Conservation (phyloP, 2,329 filamentous ascomycete genomes). For the Pseudocercospora crystallina region DNA sequence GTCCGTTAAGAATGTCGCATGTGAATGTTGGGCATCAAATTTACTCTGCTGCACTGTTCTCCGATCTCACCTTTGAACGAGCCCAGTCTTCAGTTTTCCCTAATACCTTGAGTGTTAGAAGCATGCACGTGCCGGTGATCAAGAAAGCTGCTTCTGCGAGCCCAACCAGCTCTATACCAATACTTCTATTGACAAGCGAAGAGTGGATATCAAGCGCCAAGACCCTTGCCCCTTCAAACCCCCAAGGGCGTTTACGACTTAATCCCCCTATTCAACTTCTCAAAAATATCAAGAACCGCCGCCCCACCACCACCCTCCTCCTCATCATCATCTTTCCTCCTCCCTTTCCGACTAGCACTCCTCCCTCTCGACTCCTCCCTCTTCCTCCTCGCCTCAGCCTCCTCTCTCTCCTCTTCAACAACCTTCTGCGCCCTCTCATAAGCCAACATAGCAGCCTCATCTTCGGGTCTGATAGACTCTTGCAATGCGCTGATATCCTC, state of each 20-base stretch:
- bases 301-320: constrained; percentile 28
- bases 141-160: too few species aligned
- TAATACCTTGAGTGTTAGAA: too few species aligned
- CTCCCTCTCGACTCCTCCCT: constrained; percentile 22
- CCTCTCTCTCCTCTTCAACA: constrained; percentile 33
- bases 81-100: too few species aligned
- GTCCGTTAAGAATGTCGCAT: too few species aligned
- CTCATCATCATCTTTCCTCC: constrained; percentile 25
- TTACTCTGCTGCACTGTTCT: too few species aligned
- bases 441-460: constrained; percentile 35
- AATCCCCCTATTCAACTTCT: constrained; percentile 35
- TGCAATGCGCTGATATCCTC: constrained; percentile 20
- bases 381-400: constrained; percentile 31
- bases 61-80: too few species aligned
- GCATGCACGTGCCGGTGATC: too few species aligned
- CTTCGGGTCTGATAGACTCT: constrained; percentile 34
- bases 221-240: background rate
- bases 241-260: constrained; percentile 8
- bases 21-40: too few species aligned
- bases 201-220: too few species aligned
- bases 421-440: constrained; percentile 35
- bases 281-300: constrained; percentile 35
- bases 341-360: constrained; percentile 23
- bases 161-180: too few species aligned
- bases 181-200: too few species aligned